Evolutionary conservation across 2,329 filamentous ascomycete species (phyloP), one percentile per base, ranked within the genome.

Genomic region (Eutypella sp.): DNA sequence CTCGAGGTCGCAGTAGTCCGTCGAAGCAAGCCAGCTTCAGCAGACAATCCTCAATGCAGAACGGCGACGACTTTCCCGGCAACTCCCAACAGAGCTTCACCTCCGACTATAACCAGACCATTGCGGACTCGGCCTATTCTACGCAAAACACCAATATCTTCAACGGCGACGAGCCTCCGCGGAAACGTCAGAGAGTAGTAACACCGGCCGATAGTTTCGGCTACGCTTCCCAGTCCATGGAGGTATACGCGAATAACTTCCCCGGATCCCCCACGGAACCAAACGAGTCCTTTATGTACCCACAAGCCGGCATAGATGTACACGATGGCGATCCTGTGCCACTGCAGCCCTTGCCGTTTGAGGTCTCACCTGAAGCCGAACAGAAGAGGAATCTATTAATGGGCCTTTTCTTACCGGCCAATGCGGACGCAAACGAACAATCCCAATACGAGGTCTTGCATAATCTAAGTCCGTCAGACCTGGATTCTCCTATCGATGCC

Each of bases 401-500:
- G 74, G 84, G 85, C 20, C 74, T 97, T 7, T 93, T 96, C 60
- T 80, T 91, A 58, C 86, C 93, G 53, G 75, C 85, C 43, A 76
- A 79, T 6, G 75, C 82, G 10, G 82, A 81, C 7, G 87, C 95
- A 53, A 84, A 72, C 53, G 57, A 67, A 76, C 63, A 74, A 52
- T 78, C 82, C 1, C 83, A 85, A 46, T 85, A 92, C 57, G 86
- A 90, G 10, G 85, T 87, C 33, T 79, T 99, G 33, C 75, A 83
- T 40, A 83, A 82, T 9, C 76, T 96, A 46, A 85, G 82, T 1
- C 82, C 88, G 0, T 73, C 84, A 33, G 92, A 99, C 55, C 78
- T 97, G 19, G 93, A 99, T 60, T 85, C 93, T 63, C 92, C 93
- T 2, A 89, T 99, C 47, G 93, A 99, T 60, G 79, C 85, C 22